Evolutionary conservation across 176 grass and related monocot genomes (phyloP).

Genomic region (Hordeum marinum): DNA sequence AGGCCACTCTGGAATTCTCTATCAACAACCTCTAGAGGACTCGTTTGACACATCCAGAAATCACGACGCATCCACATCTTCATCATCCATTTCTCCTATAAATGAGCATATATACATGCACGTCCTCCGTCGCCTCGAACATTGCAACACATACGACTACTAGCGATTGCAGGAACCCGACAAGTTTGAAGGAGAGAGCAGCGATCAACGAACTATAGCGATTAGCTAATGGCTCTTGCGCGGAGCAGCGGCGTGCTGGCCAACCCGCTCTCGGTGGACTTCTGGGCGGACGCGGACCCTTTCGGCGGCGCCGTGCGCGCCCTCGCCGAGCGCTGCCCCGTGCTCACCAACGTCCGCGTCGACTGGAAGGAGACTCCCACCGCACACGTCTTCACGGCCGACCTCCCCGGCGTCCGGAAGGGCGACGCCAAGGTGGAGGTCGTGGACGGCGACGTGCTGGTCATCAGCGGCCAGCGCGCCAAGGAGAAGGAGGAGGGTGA

Average conservation of each 20-base stretch:
- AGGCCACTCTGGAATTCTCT: too few relatives aligned
- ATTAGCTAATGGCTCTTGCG: slow-evolving; percentile 12
- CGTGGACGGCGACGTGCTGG: slow-evolving; percentile 38
- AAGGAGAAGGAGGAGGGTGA: background rate
- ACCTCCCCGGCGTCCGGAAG: slow-evolving; percentile 45
- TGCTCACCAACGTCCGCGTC: slow-evolving; percentile 47
- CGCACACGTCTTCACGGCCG: slow-evolving; percentile 45
- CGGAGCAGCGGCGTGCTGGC: slow-evolving; percentile 32
- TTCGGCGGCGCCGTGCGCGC: slow-evolving; percentile 37
- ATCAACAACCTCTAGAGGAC: too few relatives aligned
- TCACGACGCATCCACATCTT: too few relatives aligned
- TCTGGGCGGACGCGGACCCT: slow-evolving; percentile 34
- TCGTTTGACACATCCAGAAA: too few relatives aligned
- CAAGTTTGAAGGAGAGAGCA: too few relatives aligned
- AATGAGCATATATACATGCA: too few relatives aligned
- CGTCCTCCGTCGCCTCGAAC: too few relatives aligned
- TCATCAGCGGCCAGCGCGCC: slow-evolving; percentile 31
- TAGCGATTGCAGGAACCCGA: too few relatives aligned
- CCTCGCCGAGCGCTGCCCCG: slow-evolving; percentile 30
- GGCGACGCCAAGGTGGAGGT: slow-evolving; percentile 48
- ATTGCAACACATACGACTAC: too few relatives aligned
- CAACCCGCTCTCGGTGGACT: slow-evolving; percentile 36
- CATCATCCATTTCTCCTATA: too few relatives aligned
- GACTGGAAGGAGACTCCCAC: slow-evolving; percentile 64
- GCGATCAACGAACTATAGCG: too few relatives aligned